phyloP scores from a whole-genome alignment of 352 stramenopile species.

The Pythium folliculosum region DNA sequence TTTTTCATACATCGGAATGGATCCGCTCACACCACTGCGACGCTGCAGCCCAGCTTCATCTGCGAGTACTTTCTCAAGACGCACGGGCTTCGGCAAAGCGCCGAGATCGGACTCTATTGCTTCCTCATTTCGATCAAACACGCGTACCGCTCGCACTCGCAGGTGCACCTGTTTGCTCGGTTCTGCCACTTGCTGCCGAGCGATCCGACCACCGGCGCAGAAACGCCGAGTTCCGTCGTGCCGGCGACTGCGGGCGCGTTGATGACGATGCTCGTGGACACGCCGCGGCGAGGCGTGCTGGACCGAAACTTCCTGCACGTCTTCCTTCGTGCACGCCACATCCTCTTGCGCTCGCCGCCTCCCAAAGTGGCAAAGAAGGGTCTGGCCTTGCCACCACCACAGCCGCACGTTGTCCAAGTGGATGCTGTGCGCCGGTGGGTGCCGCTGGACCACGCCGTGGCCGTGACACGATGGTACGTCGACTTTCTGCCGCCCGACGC shows the following conservation, averaged over 20 bases:
- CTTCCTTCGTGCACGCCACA: slow-evolving; percentile 57
- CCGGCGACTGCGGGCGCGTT: slow-evolving; percentile 4
- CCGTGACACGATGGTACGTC: slow-evolving; percentile 63
- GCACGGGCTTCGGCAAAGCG: slow-evolving; percentile 56
- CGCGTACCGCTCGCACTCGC: slow-evolving; percentile 43
- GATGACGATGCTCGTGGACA: slow-evolving; percentile 22
- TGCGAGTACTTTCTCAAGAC: slow-evolving; percentile 78
- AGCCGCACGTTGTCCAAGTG: slow-evolving; percentile 50
- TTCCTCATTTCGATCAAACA: slow-evolving; percentile 76
- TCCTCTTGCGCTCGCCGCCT: slow-evolving; percentile 39
- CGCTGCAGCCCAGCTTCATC: slow-evolving; percentile 55
- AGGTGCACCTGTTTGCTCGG: slow-evolving; percentile 69
- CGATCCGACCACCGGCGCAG: background rate
- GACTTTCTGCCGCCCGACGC: slow-evolving; percentile 58
- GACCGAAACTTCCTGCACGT: slow-evolving; percentile 69
- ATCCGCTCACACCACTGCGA: background rate
- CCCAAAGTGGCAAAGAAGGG: slow-evolving; percentile 11
- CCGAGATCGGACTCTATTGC: slow-evolving; percentile 67
- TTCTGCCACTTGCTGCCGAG: slow-evolving; percentile 45
- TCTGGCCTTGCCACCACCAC: background rate
- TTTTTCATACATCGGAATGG: too few species aligned
- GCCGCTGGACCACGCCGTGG: slow-evolving; percentile 60
- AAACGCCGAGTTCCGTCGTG: background rate
- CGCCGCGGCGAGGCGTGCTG: slow-evolving; percentile 39
- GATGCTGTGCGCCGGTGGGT: slow-evolving; percentile 62